Base-by-base conservation (phyloP, 2,329 filamentous ascomycete species). In the Ciborinia camelliae region DNA sequence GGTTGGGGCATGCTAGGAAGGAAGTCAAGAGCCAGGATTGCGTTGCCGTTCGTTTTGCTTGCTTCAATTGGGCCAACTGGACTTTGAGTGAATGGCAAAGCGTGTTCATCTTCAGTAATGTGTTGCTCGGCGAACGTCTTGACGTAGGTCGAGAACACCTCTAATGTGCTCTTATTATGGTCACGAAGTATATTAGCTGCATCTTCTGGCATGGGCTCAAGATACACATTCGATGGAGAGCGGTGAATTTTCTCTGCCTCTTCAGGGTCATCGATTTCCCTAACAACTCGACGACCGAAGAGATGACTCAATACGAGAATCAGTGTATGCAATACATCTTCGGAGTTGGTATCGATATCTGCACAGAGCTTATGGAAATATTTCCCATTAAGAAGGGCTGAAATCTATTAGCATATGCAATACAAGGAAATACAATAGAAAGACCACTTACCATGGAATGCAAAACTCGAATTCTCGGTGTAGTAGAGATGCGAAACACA, bases 401-500 rank as follows among this genome's bases (percentile, higher is more conserved):
- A 52, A n/a, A 30, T 14, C 50, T 3, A 43, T 64, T 41, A 50
- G 61, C 70, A 68, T 28, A 45, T 18, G 45, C n/a, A 35, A 15
- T 37, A 20, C 10, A 69, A 39, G 12, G 9, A 20, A 12, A n/a
- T 50, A 28, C 51, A 61, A 50, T 26, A 18, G n/a, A 32, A 10
- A 26, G 9, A 23, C 14, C 2, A 64, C 67, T 67, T 72, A 74
- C 73, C 85, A 73, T 93, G 90, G 76, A 93, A 91, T 0, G 89
- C 89, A 72, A 93, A 92, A 6, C 85, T 86, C 0, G 87, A 85
- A 70, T 90, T 91, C 70, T 92, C 89, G 0, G 88, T 90, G 71
- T 87, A 92, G 77, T 92, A 92, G 1, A 94, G 77, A 75, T 92
- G 89, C 0, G 86, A 84, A 0, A 92, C 83, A 4, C 86, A 80